Evolutionary conservation across 2,329 filamentous ascomycete species (phyloP).

Genomic region (Xylariaceae sp.): DNA sequence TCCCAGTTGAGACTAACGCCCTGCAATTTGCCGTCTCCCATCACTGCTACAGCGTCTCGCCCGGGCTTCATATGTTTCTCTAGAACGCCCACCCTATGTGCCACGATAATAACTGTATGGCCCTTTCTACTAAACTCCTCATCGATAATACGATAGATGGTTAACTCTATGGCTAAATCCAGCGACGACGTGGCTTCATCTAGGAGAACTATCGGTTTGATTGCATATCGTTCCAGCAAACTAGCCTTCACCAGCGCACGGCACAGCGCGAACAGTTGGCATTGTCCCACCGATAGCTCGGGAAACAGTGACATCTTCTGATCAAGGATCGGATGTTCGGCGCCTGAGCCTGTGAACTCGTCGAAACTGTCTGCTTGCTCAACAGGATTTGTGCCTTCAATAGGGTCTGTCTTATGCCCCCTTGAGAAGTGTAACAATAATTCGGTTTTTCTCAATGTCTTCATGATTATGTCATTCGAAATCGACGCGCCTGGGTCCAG

Average conservation of each 20-base stretch:
- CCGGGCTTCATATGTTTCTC: too few species aligned
- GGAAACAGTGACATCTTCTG: conserved; percentile 35
- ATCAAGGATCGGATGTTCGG: conserved; percentile 35
- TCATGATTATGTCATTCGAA: conserved; percentile 31
- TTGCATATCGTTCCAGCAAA: conserved; percentile 10
- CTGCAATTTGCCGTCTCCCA: too few species aligned
- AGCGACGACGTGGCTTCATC: conserved; percentile 45
- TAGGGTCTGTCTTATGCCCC: too few species aligned
- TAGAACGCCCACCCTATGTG: conserved; percentile 46
- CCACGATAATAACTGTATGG: conserved; percentile 46
- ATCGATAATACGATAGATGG: conserved; percentile 42
- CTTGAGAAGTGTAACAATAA: conserved; percentile 9
- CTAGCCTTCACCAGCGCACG: conserved; percentile 39
- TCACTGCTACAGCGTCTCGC: too few species aligned
- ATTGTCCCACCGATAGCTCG: conserved; percentile 43
- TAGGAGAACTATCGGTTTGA: conserved; percentile 43
- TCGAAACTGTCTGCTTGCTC: too few species aligned
- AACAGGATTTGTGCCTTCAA: too few species aligned
- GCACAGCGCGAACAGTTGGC: conserved; percentile 44
- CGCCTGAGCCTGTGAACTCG: background rate
- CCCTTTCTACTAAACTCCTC: conserved; percentile 37
- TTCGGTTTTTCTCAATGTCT: conserved; percentile 1
- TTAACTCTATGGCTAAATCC: conserved; percentile 43
- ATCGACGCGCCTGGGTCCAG: conserved; percentile 34
- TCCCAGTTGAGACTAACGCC: too few species aligned